Evolutionary conservation across 768 basidiomycete genomes (phyloP), one percentile per base, ranked within the genome.

Genomic region (Pleurotus citrinopileatus): DNA sequence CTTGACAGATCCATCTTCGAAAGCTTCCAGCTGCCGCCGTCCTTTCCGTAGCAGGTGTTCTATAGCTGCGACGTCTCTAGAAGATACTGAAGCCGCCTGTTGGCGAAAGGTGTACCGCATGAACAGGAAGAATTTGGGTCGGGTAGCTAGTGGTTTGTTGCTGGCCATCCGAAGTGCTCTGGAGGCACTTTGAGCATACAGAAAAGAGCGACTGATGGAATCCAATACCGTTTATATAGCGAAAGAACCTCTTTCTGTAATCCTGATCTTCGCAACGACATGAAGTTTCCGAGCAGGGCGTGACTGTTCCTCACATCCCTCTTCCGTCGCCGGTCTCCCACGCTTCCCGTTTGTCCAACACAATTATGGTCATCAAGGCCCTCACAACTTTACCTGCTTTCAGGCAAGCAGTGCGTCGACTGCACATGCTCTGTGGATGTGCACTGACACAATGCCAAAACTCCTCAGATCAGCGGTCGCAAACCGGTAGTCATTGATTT

Each of bases 11-110:
- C 73, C 62, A 52, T 78, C 79, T 68, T 90, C 86, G 59, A 83
- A 90, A 67, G 77, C 74, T 61, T 89, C 87, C 34, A 92, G 60
- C 59, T 90, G 87, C 57, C 83, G 74, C 45, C 61, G 67, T 2
- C 87, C 87, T 52, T 80, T 81, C 42, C 91, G 79, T n/a, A 94
- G 63, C 28, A 91, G 73, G 65, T 91, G 86, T 60, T 94, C 91
- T 32, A 93, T 79, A 7, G 80, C 80, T 52, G 76, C 75, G 55
- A 92, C 73, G 52, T 89, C 80, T 9, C 87, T 81, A 4, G 86
- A 78, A 3, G 86, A 80, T 22, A 90, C 73, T 1, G 72, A 72
- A 3, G 73, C 61, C 3, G 87, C 85, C 61, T 86, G 85, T 4
- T 73, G 73, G 63, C 72, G 86, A 68, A 94, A 93, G 10, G 73